Evolutionary conservation across 805 yeast species (phyloP).

Genomic region (Starmera pachycereana): DNA sequence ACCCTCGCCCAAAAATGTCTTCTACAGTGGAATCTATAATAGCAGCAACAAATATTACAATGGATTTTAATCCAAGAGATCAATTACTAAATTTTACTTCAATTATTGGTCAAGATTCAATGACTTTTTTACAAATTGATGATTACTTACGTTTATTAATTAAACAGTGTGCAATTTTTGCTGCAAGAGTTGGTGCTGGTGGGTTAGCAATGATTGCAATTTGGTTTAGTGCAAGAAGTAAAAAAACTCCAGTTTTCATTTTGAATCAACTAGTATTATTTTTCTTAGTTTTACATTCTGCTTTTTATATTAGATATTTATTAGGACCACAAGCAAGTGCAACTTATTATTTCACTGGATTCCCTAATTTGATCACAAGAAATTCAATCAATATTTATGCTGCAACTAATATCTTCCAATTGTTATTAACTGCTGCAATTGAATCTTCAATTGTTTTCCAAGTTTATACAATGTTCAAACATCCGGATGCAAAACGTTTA

Average conservation of each 20-base stretch:
- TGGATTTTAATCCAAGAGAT: conserved; percentile 14
- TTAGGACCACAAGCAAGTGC: conserved; percentile 41
- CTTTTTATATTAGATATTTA: conserved; percentile 45
- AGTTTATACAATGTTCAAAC: conserved; percentile 55
- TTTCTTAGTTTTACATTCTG: conserved; percentile 48
- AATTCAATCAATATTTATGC: conserved; percentile 38
- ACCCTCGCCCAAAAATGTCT: no score
- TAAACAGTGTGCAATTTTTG: conserved; percentile 37
- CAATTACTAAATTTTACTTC: conserved; percentile 31
- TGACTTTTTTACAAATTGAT: conserved; percentile 35
- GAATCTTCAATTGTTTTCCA: conserved; percentile 65
- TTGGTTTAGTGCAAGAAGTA: conserved; percentile 39
- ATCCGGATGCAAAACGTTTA: conserved; percentile 36
- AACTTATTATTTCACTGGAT: conserved; percentile 36
- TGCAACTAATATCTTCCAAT: conserved; percentile 51
- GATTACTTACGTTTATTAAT: conserved; percentile 21
- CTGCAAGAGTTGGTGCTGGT: conserved; percentile 50
- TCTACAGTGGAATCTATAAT: no score
- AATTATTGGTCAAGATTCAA: conserved; percentile 26
- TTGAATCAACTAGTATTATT: conserved; percentile 55
- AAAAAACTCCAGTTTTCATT: conserved; percentile 60
- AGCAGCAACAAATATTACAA: conserved; percentile 1
- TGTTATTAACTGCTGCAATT: conserved; percentile 48
- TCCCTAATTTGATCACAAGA: conserved; percentile 27
- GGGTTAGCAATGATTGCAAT: conserved; percentile 34